phyloP scores from a whole-genome alignment of 805 yeast genomes.

The Scheffersomyces ergatensis region DNA sequence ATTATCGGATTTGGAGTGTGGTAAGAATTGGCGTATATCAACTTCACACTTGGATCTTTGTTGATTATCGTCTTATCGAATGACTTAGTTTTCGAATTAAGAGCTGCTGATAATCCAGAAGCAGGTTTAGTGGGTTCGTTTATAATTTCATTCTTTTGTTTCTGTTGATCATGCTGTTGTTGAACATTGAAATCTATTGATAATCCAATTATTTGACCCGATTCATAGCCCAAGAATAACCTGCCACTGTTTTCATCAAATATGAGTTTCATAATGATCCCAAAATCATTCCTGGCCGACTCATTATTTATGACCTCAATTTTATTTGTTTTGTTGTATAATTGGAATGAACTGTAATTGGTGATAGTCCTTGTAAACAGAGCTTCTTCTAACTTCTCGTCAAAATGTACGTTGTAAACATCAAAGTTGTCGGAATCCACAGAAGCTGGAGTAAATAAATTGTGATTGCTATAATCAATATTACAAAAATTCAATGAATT shows the following conservation, averaged over 20 bases:
- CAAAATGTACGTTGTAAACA: slow-evolving; percentile 41
- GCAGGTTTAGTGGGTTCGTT: background rate
- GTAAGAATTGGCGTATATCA: slow-evolving; percentile 20
- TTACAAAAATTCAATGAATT: slow-evolving; percentile 74
- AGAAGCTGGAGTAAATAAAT: slow-evolving; percentile 60
- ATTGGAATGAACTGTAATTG: slow-evolving; percentile 25
- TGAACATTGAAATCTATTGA: slow-evolving; percentile 13
- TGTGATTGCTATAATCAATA: slow-evolving; percentile 40
- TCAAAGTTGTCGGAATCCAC: slow-evolving; percentile 64
- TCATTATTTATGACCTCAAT: slow-evolving; percentile 10
- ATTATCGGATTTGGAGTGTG: slow-evolving; percentile 59
- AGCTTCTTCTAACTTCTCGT: slow-evolving; percentile 7
- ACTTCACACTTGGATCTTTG: slow-evolving; percentile 17
- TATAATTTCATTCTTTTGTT: background rate
- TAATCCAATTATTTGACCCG: slow-evolving; percentile 52
- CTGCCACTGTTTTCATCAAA: slow-evolving; percentile 28
- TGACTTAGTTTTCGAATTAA: background rate
- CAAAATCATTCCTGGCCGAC: slow-evolving; percentile 42
- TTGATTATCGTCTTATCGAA: slow-evolving; percentile 17
- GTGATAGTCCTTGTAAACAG: slow-evolving; percentile 29
- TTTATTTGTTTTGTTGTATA: slow-evolving; percentile 7
- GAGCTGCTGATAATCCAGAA: background rate
- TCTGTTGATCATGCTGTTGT: background rate
- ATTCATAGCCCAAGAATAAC: slow-evolving; percentile 65
- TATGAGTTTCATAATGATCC: slow-evolving; percentile 63